A percentile compares a stretch with the other conserved stretches of the same genome.
These are phyloP conservation scores for Aspergillus niger DNA, from an alignment of 2,329 filamentous ascomycete species.

Conservation along the genomic window DNA sequence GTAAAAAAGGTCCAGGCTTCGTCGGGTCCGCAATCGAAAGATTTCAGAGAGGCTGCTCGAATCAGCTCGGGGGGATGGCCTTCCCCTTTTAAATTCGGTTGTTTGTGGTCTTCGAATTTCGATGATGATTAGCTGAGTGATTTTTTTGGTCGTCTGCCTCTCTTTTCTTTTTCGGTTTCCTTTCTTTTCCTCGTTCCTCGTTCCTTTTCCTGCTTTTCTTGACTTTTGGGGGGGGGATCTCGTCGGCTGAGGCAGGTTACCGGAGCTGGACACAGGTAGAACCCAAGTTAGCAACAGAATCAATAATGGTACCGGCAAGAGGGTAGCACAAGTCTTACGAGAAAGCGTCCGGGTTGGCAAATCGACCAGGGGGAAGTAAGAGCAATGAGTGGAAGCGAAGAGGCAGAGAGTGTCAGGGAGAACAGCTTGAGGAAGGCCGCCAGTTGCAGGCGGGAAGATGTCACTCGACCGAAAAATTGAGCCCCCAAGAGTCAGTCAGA, in stretches of 20 bases:
- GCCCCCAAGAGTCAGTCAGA: neutral
- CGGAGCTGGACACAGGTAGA: slow-evolving; percentile 6
- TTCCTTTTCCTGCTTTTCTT: slow-evolving; percentile 7
- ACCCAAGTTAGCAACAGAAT: slow-evolving; percentile 9
- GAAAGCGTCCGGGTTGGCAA: neutral
- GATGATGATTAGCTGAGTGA: neutral
- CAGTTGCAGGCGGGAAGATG: neutral
- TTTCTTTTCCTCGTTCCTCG: slow-evolving; percentile 1
- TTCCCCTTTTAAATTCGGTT: neutral
- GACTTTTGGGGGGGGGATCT: neutral
- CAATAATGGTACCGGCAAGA: neutral
- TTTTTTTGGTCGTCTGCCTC: too few relatives aligned
- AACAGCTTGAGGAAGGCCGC: neutral
- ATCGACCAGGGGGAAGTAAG: neutral
- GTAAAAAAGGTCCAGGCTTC: slow-evolving; percentile 7
- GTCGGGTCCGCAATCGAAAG: slow-evolving; percentile 1
- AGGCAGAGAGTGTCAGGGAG: neutral
- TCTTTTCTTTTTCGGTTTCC: neutral
- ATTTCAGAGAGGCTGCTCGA: neutral
- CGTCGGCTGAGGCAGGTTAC: neutral
- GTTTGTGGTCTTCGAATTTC: neutral
- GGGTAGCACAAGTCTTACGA: slow-evolving; percentile 6
- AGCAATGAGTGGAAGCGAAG: neutral
- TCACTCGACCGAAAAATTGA: neutral
- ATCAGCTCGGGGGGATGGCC: neutral